These are phyloP conservation scores for Globisporangium mamillatum DNA, from an alignment of 352 stramenopile genomes.

Conservation along the genomic window DNA sequence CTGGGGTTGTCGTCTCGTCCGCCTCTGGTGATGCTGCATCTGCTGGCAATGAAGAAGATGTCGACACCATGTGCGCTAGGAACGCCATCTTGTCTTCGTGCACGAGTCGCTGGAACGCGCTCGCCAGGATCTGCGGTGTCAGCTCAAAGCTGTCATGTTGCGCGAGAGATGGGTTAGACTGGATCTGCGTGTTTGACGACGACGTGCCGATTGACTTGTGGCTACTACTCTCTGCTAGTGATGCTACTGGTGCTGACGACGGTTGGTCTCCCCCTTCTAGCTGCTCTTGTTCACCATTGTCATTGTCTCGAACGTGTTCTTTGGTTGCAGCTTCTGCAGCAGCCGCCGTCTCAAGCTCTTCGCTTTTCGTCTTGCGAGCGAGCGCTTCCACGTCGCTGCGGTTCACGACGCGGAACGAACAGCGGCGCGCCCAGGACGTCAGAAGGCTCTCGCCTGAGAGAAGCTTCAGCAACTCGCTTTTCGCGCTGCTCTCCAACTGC, in stretches of 20 bases:
- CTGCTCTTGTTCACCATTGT: not conserved
- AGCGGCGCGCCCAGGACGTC: slow-evolving; percentile 22
- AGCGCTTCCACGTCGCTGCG: slow-evolving; percentile 35
- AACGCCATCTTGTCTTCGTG: slow-evolving; percentile 41
- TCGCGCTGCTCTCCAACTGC: slow-evolving; percentile 27
- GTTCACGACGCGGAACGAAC: slow-evolving; percentile 46
- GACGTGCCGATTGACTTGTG: not conserved
- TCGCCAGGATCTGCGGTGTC: slow-evolving; percentile 32
- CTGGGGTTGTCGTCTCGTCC: not conserved
- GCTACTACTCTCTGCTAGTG: slow-evolving; percentile 2
- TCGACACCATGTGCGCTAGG: slow-evolving; percentile 2
- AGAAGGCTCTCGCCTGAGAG: slow-evolving; percentile 27
- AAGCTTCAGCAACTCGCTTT: slow-evolving; percentile 26
- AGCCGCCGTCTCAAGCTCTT: slow-evolving; percentile 7
- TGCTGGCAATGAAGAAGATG: not conserved
- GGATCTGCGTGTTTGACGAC: not conserved
- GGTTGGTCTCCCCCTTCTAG: not conserved
- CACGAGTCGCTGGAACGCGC: slow-evolving; percentile 54
- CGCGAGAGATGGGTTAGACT: not conserved
- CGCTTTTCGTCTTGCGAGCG: slow-evolving; percentile 16
- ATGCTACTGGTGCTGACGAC: slow-evolving; percentile 3
- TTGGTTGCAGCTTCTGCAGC: not conserved
- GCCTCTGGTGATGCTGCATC: not conserved
- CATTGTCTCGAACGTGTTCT: not conserved
- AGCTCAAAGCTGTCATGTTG: slow-evolving; percentile 13